A percentile compares a stretch with the other conserved stretches of the same genome.
Evolutionary conservation across 108 stramenopile genomes (phyloP).

Genomic region (Skeletonema marinoi): DNA sequence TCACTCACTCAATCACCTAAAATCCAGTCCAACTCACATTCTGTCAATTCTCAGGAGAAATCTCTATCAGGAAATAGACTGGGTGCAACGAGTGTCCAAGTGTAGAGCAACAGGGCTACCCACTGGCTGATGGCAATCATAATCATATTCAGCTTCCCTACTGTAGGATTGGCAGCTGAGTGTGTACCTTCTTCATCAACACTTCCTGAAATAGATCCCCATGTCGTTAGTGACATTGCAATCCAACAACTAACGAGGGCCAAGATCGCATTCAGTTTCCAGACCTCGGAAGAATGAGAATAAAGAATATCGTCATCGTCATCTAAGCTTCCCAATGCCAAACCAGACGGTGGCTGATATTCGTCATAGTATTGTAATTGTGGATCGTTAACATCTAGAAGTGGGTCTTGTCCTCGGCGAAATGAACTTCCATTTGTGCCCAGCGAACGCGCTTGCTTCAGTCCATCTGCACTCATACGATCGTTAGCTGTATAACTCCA

Average conservation of each 20-base stretch:
- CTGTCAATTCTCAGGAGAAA: conserved; percentile 66
- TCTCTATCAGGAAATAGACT: conserved; percentile 89
- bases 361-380: conserved; percentile 70
- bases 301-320: conserved; percentile 26
- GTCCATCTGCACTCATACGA: conserved; percentile 42
- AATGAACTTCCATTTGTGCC: conserved; percentile 14
- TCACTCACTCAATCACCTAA: too few species aligned
- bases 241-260: conserved; percentile 80
- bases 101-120: conserved; percentile 80
- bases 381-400: conserved; percentile 75
- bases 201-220: conserved; percentile 72
- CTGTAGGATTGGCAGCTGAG: conserved; percentile 81
- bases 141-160: conserved; percentile 87
- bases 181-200: conserved; percentile 45
- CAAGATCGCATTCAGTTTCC: conserved; percentile 92
- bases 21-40: not conserved
- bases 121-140: conserved; percentile 91
- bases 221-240: conserved; percentile 93
- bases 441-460: conserved; percentile 52
- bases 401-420: conserved; percentile 40
- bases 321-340: conserved; percentile 51
- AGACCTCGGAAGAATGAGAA: conserved; percentile 49
- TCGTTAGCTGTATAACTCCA: conserved; percentile 57
- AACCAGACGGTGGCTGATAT: conserved; percentile 55
- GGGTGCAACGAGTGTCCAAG: conserved; percentile 92